phyloP scores from a whole-genome alignment of 768 basidiomycete genomes.

The Suillus luteus region DNA sequence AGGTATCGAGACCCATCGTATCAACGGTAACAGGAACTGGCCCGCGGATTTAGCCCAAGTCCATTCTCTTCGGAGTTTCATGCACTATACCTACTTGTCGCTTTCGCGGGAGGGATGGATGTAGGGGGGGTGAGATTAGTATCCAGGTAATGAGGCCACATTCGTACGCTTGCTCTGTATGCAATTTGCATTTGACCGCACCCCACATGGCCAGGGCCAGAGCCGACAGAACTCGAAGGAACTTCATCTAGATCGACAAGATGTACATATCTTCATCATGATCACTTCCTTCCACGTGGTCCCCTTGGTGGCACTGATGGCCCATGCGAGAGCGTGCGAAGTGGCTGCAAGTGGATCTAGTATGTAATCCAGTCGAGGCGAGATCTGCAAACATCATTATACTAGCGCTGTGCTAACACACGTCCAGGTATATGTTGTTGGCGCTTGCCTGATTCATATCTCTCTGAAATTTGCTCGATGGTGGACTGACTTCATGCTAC shows the following conservation, averaged over 20 bases:
- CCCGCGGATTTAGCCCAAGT: neutral
- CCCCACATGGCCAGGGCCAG: neutral
- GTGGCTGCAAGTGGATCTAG: neutral
- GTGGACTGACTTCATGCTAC: neutral
- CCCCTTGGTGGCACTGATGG: neutral
- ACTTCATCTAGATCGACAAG: neutral
- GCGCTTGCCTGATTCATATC: neutral
- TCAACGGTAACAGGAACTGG: neutral
- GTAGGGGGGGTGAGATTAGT: neutral
- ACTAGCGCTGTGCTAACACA: neutral
- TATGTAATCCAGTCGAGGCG: neutral
- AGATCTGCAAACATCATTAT: neutral
- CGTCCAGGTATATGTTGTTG: neutral
- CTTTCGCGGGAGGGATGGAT: slow-evolving; percentile 6
- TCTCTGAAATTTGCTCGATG: neutral
- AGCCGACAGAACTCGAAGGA: neutral
- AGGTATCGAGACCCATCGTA: neutral
- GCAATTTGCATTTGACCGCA: neutral
- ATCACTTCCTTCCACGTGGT: neutral
- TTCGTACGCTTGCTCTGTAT: neutral
- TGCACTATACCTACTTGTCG: neutral
- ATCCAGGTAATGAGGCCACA: neutral
- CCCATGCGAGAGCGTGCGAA: neutral
- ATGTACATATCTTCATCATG: neutral
- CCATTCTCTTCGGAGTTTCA: neutral